These are phyloP conservation scores for Senna tora DNA, from an alignment of 306 rosid genomes.

Conservation along the genomic window DNA sequence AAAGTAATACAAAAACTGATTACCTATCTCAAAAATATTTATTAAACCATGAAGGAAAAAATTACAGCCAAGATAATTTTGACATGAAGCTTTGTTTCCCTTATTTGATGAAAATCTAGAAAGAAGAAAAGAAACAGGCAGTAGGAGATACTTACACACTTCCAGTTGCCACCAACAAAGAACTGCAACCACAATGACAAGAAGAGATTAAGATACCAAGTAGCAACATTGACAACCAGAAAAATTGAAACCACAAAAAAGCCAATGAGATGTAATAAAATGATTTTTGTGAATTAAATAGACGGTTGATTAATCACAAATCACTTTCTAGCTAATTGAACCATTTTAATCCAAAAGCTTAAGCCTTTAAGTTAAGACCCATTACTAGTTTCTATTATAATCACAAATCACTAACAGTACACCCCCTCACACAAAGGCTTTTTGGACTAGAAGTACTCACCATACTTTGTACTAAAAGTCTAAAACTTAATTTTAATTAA, in stretches of 20 bases:
- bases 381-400: background rate
- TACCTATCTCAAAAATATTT: background rate
- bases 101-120: slow-evolving; percentile 3
- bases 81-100: slow-evolving; percentile 25
- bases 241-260: background rate
- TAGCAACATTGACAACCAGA: background rate
- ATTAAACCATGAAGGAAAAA: slow-evolving; percentile 12
- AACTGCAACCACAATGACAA: slow-evolving; percentile 61
- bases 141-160: slow-evolving; percentile 73
- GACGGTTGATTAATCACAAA: too few relatives aligned
- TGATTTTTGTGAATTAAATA: too few relatives aligned
- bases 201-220: slow-evolving; percentile 20
- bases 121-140: background rate
- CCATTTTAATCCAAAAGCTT: background rate
- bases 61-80: slow-evolving; percentile 16
- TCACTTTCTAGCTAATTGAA: too few relatives aligned
- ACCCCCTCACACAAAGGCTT: background rate
- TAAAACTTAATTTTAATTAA: background rate
- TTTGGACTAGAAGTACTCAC: background rate
- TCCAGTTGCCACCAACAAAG: slow-evolving; percentile 99
- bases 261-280: too few relatives aligned
- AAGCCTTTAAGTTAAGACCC: background rate
- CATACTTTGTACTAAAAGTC: background rate
- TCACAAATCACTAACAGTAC: background rate
- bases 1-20: slow-evolving; percentile 17